These are phyloP conservation scores for Boletus vermiculosoides DNA, from an alignment of 768 basidiomycete genomes.

Conservation along the genomic window DNA sequence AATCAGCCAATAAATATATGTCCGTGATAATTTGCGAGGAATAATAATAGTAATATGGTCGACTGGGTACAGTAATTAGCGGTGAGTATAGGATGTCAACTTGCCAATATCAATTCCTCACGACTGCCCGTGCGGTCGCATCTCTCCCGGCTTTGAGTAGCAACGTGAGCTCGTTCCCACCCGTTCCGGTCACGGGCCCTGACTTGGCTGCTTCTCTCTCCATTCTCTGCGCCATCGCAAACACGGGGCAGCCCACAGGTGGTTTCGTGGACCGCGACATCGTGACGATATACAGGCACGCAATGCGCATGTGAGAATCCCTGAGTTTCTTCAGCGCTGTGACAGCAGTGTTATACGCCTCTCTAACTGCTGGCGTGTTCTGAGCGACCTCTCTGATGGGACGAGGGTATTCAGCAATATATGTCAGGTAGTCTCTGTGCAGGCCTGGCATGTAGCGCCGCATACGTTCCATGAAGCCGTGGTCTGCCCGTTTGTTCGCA, in stretches of 20 bases:
- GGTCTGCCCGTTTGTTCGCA: constrained; percentile 63
- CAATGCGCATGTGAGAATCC: constrained; percentile 87
- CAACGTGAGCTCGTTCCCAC: constrained; percentile 79
- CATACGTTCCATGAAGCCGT: constrained; percentile 91
- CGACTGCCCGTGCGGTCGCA: constrained; percentile 67
- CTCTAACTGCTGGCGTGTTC: constrained; percentile 55
- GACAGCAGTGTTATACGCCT: constrained; percentile 79
- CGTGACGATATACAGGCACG: constrained; percentile 81
- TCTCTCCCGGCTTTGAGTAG: constrained; percentile 90
- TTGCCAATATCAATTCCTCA: constrained; percentile 34
- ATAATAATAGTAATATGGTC: neutral
- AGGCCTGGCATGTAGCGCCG: constrained; percentile 91
- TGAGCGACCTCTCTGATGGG: constrained; percentile 63
- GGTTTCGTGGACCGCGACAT: constrained; percentile 67
- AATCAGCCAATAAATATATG: constrained; percentile 27
- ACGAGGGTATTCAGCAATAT: constrained; percentile 59
- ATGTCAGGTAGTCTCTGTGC: constrained; percentile 80
- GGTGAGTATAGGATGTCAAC: constrained; percentile 5
- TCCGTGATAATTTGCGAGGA: neutral
- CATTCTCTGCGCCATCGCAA: constrained; percentile 52
- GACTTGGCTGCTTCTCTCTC: constrained; percentile 41
- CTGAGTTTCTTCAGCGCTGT: constrained; percentile 77
- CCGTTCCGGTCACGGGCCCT: constrained; percentile 76
- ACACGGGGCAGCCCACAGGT: constrained; percentile 49
- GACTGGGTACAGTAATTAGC: constrained; percentile 8